phyloP scores from a whole-genome alignment of 2,329 filamentous ascomycete species.

The Macrophomina phaseolina region DNA sequence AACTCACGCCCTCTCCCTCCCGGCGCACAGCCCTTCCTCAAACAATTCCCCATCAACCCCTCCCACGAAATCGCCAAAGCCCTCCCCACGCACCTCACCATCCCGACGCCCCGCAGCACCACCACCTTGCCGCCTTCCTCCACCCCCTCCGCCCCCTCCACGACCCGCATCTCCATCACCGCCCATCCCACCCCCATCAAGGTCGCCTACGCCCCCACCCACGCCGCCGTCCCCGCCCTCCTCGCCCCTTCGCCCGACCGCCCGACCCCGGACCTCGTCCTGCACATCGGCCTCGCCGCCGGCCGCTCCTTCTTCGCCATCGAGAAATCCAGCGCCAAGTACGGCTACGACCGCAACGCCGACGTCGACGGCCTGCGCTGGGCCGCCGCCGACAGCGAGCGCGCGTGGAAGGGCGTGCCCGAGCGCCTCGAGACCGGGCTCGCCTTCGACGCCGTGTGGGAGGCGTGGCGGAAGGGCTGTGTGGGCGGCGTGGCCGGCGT shows the following conservation, averaged over 20 bases:
- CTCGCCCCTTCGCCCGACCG: conserved; percentile 51
- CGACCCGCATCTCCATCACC: conserved; percentile 60
- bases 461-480: conserved; percentile 30
- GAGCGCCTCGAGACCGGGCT: conserved; percentile 34
- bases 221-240: conserved; percentile 66
- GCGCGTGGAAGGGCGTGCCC: conserved; percentile 37
- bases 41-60: conserved; percentile 72
- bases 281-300: conserved; percentile 82
- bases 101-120: conserved; percentile 6
- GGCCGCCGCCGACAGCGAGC: conserved; percentile 35
- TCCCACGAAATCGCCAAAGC: conserved; percentile 78
- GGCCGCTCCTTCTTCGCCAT: conserved; percentile 70
- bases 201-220: conserved; percentile 73
- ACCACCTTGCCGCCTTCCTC: conserved; percentile 56
- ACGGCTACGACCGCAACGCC: conserved; percentile 68
- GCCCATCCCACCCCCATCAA: conserved; percentile 70
- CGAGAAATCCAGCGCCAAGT: conserved; percentile 72
- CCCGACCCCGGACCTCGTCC: conserved; percentile 60
- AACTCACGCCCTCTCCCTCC: too few relatives aligned
- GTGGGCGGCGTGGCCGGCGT: background rate
- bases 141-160: conserved; percentile 71
- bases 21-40: conserved; percentile 70
- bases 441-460: conserved; percentile 34
- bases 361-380: conserved; percentile 68
- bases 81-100: conserved; percentile 52